Percentiles rank a stretch among this genome's conserved stretches.
phyloP scores from a whole-genome alignment of 2,329 filamentous ascomycete genomes.

The Ceratocystis alfenasii region DNA sequence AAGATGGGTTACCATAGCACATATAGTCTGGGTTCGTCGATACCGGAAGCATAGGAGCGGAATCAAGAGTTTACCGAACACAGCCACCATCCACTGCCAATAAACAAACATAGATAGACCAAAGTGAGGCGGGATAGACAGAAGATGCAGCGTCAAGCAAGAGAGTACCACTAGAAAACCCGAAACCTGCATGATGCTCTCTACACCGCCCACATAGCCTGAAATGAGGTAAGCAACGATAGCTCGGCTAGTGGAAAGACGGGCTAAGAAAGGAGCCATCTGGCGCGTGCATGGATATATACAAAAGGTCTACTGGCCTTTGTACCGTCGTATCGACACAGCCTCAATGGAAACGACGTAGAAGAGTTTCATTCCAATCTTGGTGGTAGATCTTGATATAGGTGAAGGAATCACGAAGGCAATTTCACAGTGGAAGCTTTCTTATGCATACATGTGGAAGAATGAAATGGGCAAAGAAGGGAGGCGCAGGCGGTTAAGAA shows the following conservation, averaged over 20 bases:
- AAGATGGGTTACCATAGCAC: not conserved
- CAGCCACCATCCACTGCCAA: not conserved
- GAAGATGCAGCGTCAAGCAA: not conserved
- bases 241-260: not conserved
- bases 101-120: not conserved
- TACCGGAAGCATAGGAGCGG: slow-evolving; percentile 2
- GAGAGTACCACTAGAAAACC: not conserved
- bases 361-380: not conserved
- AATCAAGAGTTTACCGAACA: slow-evolving; percentile 8
- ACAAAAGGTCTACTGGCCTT: not conserved
- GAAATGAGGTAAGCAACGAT: not conserved
- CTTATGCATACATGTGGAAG: not conserved
- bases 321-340: not conserved
- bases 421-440: not conserved
- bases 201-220: not conserved
- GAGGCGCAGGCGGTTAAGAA: not conserved
- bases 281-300: not conserved
- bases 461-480: not conserved
- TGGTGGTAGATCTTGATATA: not conserved
- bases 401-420: not conserved
- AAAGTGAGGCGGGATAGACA: not conserved
- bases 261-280: not conserved
- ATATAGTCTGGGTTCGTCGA: slow-evolving; percentile 9
- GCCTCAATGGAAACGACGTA: not conserved
- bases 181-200: not conserved